These are phyloP conservation scores for Rhodomyrtus tomentosa DNA, from an alignment of 345 rosid species.

Conservation along the genomic window DNA sequence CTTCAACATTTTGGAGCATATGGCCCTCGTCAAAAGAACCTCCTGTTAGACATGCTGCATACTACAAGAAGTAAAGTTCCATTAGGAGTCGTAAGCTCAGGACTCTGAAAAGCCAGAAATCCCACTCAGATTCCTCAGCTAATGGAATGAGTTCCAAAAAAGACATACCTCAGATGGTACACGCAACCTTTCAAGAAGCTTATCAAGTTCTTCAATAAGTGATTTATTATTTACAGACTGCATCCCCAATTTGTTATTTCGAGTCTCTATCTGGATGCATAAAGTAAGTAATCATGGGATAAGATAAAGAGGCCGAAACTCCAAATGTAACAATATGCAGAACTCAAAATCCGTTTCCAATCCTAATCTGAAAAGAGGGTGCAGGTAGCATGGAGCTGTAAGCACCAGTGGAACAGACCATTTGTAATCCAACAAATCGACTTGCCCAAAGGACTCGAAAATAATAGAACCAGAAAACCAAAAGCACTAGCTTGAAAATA, in stretches of 20 bases:
- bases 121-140: not conserved
- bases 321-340: not conserved
- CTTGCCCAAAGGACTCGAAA: not conserved
- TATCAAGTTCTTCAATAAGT: slow-evolving; percentile 90
- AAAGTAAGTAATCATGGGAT: not conserved
- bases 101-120: not conserved
- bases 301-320: not conserved
- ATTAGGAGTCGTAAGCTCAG: slow-evolving; percentile 4
- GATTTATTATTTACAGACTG: slow-evolving; percentile 88
- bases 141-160: not conserved
- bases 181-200: slow-evolving; percentile 65
- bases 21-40: slow-evolving; percentile 89
- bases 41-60: slow-evolving; percentile 74
- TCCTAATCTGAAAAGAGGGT: not conserved
- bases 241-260: slow-evolving; percentile 96
- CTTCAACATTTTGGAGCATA: slow-evolving; percentile 90
- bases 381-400: not conserved
- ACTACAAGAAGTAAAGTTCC: slow-evolving; percentile 35
- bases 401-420: not conserved
- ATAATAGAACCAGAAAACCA: not conserved
- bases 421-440: not conserved
- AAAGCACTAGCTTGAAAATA: not conserved
- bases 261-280: slow-evolving; percentile 76
- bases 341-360: not conserved
- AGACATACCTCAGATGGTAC: slow-evolving; percentile 79